These are phyloP conservation scores for Acacia pycnantha DNA, from an alignment of 331 rosid species.

Conservation along the genomic window DNA sequence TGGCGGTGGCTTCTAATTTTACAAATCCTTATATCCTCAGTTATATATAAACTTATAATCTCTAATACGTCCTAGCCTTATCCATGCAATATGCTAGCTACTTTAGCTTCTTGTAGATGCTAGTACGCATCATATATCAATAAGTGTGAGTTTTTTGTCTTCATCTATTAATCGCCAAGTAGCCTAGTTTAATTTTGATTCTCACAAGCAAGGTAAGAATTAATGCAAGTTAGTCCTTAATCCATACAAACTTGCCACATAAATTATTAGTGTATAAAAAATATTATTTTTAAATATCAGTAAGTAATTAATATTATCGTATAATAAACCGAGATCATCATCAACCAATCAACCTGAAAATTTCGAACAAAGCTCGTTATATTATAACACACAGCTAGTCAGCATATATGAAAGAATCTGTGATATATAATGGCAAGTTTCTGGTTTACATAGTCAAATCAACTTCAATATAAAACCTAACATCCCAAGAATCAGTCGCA, in stretches of 20 bases:
- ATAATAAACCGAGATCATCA: not conserved
- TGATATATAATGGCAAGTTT: not conserved
- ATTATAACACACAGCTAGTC: not conserved
- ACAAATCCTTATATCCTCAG: not conserved
- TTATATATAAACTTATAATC: not conserved
- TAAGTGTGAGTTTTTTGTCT: not conserved
- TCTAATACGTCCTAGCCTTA: not conserved
- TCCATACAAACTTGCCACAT: not conserved
- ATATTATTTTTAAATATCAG: not conserved
- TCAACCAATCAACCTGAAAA: not conserved
- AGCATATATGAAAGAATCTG: not conserved
- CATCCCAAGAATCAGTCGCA: too few species aligned
- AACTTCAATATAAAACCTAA: not conserved
- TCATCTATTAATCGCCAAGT: not conserved
- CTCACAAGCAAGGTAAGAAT: not conserved
- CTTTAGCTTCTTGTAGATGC: not conserved
- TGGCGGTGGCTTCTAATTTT: conserved; percentile 32
- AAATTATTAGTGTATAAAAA: not conserved
- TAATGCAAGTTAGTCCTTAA: not conserved
- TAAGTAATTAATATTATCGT: not conserved
- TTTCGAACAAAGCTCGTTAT: not conserved
- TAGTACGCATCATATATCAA: not conserved
- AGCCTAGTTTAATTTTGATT: not conserved
- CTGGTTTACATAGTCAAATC: not conserved
- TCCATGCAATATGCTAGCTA: conserved; percentile 12